These are phyloP conservation scores for Lactarius indigo DNA, from an alignment of 768 basidiomycete genomes.

Conservation along the genomic window DNA sequence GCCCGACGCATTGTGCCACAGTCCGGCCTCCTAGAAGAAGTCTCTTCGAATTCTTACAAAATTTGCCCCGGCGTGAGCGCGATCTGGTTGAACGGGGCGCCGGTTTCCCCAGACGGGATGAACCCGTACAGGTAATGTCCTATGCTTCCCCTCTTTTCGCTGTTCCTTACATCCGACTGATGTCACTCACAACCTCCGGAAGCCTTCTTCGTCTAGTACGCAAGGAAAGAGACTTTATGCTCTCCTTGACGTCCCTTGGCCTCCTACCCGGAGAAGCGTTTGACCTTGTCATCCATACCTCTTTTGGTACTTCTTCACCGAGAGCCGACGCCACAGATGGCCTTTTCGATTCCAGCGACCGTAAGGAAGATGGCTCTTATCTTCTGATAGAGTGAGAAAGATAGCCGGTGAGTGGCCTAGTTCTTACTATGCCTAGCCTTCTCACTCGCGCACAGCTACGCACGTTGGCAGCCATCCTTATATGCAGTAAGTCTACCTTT, in stretches of 20 bases:
- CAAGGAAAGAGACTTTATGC: conserved; percentile 63
- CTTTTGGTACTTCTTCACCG: conserved; percentile 50
- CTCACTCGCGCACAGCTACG: conserved; percentile 41
- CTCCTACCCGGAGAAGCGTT: conserved; percentile 62
- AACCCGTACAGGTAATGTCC: conserved; percentile 58
- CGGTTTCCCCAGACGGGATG: conserved; percentile 57
- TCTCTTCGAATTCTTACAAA: conserved; percentile 53
- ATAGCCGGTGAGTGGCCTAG: conserved; percentile 50
- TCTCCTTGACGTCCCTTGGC: conserved; percentile 56
- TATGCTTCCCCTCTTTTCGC: background rate
- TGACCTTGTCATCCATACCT: conserved; percentile 65
- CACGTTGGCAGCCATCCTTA: conserved; percentile 49
- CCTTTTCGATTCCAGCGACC: conserved; percentile 89
- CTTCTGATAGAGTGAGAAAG: conserved; percentile 88
- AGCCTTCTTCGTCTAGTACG: conserved; percentile 68
- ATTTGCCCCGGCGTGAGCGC: conserved; percentile 50
- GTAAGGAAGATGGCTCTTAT: conserved; percentile 74
- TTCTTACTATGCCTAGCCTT: conserved; percentile 2
- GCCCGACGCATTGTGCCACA: conserved; percentile 63
- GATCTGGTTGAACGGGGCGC: conserved; percentile 80
- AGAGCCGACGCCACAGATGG: conserved; percentile 55
- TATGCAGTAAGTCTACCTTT: conserved; percentile 36
- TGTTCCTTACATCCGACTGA: background rate
- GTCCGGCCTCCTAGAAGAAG: conserved; percentile 48
- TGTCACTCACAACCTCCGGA: conserved; percentile 6